Evolutionary conservation across 1,284 basidiomycete species (phyloP).

Genomic region (Puccinia polysora): DNA sequence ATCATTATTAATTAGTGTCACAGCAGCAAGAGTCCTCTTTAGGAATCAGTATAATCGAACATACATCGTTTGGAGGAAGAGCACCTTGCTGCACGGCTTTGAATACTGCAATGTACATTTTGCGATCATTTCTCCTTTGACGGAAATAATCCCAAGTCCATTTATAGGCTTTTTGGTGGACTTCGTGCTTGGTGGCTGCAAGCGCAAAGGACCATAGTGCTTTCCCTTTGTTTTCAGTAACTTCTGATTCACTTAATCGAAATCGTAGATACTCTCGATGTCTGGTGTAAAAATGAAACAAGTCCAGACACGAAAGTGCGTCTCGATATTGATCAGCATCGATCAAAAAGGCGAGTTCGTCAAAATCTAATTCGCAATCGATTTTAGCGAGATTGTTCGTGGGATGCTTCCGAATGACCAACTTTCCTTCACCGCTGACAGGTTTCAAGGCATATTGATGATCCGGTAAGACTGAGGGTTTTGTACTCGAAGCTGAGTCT

Average conservation of each 20-base stretch:
- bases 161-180: conserved; percentile 74
- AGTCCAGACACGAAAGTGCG: conserved; percentile 85
- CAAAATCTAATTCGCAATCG: conserved; percentile 83
- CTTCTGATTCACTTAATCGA: conserved; percentile 61
- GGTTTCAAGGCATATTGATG: conserved; percentile 97
- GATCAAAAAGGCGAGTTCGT: conserved; percentile 87
- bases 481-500: conserved; percentile 44
- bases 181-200: conserved; percentile 74
- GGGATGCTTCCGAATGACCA: conserved; percentile 75
- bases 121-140: conserved; percentile 79
- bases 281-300: conserved; percentile 93
- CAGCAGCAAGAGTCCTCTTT: background rate
- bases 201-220: conserved; percentile 77
- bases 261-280: conserved; percentile 78
- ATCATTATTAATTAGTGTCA: background rate
- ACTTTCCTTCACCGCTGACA: conserved; percentile 86
- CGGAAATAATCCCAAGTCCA: conserved; percentile 93
- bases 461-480: conserved; percentile 52
- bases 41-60: background rate
- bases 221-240: conserved; percentile 64
- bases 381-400: conserved; percentile 73
- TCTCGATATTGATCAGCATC: conserved; percentile 96
- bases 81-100: conserved; percentile 56
- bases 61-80: background rate
- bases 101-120: conserved; percentile 77